Percentiles rank a stretch among this genome's conserved stretches.
These are phyloP conservation scores for Silene conica DNA, from an alignment of 148 eudicot species.

Conservation along the genomic window DNA sequence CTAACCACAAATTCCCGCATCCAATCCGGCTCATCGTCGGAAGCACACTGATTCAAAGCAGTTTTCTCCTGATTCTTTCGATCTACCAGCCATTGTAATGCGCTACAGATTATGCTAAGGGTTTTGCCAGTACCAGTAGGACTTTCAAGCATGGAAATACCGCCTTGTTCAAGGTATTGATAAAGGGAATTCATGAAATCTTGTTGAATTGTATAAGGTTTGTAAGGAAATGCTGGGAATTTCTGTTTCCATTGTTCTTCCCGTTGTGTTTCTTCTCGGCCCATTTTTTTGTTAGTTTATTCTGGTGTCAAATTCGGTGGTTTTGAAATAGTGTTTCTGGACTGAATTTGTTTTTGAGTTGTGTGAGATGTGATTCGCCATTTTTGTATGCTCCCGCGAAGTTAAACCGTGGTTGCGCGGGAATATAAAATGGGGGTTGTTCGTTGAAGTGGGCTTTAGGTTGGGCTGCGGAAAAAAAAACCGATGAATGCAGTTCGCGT, in stretches of 20 bases:
- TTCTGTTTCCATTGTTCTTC: constrained; percentile 45
- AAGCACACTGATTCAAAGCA: constrained; percentile 10
- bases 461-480: too few relatives aligned
- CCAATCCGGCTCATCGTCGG: constrained; percentile 95
- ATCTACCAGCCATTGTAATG: constrained; percentile 86
- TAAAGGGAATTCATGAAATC: constrained; percentile 85
- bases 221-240: constrained; percentile 80
- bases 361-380: neutral
- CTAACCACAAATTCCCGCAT: constrained; percentile 48
- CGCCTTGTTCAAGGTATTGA: constrained; percentile 73
- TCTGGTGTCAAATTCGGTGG: neutral
- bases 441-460: too few relatives aligned
- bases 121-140: constrained; percentile 99
- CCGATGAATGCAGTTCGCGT: too few relatives aligned
- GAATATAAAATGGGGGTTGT: too few relatives aligned
- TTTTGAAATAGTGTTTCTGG: neutral
- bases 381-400: constrained; percentile 16
- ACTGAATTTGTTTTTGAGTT: neutral
- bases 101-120: constrained; percentile 86
- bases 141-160: constrained; percentile 94
- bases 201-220: constrained; percentile 84
- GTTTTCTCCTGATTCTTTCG: constrained; percentile 29
- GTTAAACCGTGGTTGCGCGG: neutral
- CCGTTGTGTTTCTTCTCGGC: neutral
- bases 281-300: neutral